These are phyloP conservation scores for Elsinoe ampelina DNA, from an alignment of 2,329 filamentous ascomycete species.

Conservation along the genomic window DNA sequence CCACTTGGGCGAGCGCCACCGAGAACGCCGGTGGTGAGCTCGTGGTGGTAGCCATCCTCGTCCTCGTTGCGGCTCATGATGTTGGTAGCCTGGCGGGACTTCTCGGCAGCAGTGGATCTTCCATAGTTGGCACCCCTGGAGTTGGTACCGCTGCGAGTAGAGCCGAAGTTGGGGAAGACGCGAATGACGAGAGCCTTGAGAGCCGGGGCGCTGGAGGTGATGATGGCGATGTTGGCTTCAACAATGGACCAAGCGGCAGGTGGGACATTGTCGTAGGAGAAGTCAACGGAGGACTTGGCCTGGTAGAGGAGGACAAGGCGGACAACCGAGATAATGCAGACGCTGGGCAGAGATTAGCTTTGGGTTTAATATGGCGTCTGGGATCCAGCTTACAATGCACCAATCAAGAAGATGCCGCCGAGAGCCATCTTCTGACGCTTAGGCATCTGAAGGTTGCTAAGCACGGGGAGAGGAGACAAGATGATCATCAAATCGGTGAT, in stretches of 20 bases:
- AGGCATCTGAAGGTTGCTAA: conserved; percentile 24
- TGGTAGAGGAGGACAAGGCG: conserved; percentile 21
- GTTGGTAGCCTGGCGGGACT: conserved; percentile 4
- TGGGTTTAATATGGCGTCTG: not conserved
- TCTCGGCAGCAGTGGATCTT: not conserved
- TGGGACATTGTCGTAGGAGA: conserved; percentile 23
- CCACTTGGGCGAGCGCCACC: conserved; percentile 4
- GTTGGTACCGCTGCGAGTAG: conserved; percentile 10
- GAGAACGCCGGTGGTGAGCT: not conserved
- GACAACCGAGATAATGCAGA: conserved; percentile 22
- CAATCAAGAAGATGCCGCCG: conserved; percentile 27
- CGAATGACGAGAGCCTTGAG: conserved; percentile 19
- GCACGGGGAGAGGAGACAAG: conserved; percentile 26
- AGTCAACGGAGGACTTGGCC: conserved; percentile 20
- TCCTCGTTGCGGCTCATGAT: conserved; percentile 10
- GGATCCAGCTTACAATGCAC: conserved; percentile 19
- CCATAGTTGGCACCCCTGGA: conserved; percentile 6
- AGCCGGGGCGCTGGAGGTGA: conserved; percentile 22
- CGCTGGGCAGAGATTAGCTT: conserved; percentile 15
- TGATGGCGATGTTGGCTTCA: conserved; percentile 24
- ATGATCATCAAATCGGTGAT: conserved; percentile 26
- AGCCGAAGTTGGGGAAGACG: conserved; percentile 23
- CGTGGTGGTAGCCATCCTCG: not conserved
- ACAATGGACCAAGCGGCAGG: conserved; percentile 23
- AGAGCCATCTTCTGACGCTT: conserved; percentile 24